A percentile compares a stretch with the other conserved stretches of the same genome.
phyloP scores from a whole-genome alignment of 768 basidiomycete species.

The Lactifluus pinguis region DNA sequence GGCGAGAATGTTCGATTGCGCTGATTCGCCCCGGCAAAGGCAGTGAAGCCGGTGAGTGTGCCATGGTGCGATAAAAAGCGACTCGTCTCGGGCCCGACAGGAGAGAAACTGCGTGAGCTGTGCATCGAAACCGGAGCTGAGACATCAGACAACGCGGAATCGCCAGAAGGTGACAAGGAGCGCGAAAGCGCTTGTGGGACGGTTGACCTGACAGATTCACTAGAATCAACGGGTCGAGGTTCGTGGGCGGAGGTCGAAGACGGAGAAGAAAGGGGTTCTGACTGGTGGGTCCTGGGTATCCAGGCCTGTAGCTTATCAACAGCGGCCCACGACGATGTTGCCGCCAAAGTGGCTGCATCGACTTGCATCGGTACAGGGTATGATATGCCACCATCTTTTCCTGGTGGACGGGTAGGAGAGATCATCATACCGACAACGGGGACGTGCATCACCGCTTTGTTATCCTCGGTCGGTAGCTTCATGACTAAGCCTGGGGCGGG shows the following conservation, averaged over 20 bases:
- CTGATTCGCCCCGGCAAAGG: neutral
- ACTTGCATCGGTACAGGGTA: neutral
- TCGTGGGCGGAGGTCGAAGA: constrained; percentile 10
- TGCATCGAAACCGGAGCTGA: constrained; percentile 1
- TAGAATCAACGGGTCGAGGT: neutral
- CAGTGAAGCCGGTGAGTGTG: neutral
- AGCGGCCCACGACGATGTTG: no score
- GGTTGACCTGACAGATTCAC: neutral
- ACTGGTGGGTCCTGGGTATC: constrained; percentile 6
- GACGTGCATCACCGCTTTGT: constrained; percentile 10
- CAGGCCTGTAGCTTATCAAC: constrained; percentile 3
- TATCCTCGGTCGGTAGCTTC: constrained; percentile 6
- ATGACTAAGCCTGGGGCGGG: constrained; percentile 10
- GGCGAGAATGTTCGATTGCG: neutral
- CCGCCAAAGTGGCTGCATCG: neutral
- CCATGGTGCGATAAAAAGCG: neutral
- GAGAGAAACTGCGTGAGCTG: constrained; percentile 6
- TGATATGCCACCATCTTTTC: neutral
- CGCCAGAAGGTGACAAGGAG: constrained; percentile 15
- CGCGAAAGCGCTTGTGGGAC: constrained; percentile 9
- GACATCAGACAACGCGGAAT: constrained; percentile 3
- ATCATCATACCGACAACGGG: constrained; percentile 15
- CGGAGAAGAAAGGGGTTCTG: constrained; percentile 9
- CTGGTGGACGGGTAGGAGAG: neutral
- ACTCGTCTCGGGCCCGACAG: neutral